Evolutionary conservation across 352 stramenopile genomes (phyloP), one percentile per base, ranked within the genome.

Genomic region (Phytophthora vignae): DNA sequence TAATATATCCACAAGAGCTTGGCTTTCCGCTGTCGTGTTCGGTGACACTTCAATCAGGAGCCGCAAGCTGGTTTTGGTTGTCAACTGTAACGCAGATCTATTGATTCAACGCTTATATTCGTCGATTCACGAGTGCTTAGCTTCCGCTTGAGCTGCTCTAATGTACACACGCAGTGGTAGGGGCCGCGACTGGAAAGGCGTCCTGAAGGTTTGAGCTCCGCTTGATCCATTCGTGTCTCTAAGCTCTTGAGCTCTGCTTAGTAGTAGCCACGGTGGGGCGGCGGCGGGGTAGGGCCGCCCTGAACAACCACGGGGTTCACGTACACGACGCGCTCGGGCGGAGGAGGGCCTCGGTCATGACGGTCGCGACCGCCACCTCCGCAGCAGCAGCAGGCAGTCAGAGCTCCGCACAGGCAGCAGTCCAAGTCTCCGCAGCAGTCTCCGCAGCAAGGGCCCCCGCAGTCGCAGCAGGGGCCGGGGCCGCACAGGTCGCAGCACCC

Each of bases 251-350:
- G 19, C 49, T 69, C 12, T 14, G 33, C 33, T 14, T 70, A 77
- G 48, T 73, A 78, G 42, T 69, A 66, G 14, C 60, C 60, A 21
- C 49, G 59, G 33, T 74, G 66, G 5, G 57, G 67, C 4, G 72
- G 67, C 2, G 27, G 27, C 33, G 33, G 33, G 33, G 33, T 7
- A 40, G 72, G 72, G 3, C 58, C 54, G 44, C 64, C 67, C 12
- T 71, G 67, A 22, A 79, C 67, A 19, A 69, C 40, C 12, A 79
- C 64, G 15, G 72, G 72, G 31, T 76, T 44, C 63, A 76, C 68
- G 63, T 75, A 78, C 42, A 74, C 71, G 15, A 73, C 57, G 40
- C 71, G 50, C 42, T 64, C 67, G 10, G 60, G 67, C n/a, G 56
- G 67, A 25, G 67, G 63, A 54, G 50, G 67, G 6, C 58, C 61